Base-by-base conservation (phyloP, 169 alveolate species). In the Eimeria nieschulzi region DNA sequence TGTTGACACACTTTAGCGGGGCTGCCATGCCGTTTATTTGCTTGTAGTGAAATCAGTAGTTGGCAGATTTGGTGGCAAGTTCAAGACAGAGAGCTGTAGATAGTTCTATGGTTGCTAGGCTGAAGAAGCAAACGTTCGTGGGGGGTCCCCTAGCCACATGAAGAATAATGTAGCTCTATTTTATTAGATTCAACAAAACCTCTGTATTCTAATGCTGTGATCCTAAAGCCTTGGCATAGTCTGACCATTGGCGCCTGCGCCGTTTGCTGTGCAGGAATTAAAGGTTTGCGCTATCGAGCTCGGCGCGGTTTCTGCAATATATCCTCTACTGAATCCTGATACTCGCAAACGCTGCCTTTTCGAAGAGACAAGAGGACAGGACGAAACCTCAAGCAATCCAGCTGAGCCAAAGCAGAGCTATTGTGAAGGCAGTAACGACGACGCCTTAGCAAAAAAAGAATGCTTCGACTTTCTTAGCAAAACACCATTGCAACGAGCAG, bases 401-500 rank as follows among this genome's bases (percentile, higher is more conserved):
- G 46, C 46, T 33, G 3, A 33, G 46, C 46, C 46, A 33, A 33
- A 33, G 46, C 46, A 33, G 46, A 13, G 13, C 75, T 13, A 33
- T 33, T 12, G 75, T 25, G 25, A 66, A 0, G 9, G 75, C 75
- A 66, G 75, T 33, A 66, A 33, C 75, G 21, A 15, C 75, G 25
- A 10, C 75, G 75, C n/a, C 17, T 23, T 7, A 66, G 26, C 75
- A 66, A 33, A 33, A 33, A 33, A 33, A 33, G 46, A 33, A 33
- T 15, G n/a, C 68, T 59, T 59, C 23, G 12, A n/a, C 5, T 19
- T 66, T 66, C 76, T 66, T 13, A 59, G 68, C 15, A 15, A 66
- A 66, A 66, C 83, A 10, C 64, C 83, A 5, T 51, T 75, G 83
- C 83, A 51, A n/a, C 66, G 66, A 0, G 83, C 83, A 9, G 33